phyloP scores from a whole-genome alignment of 139 green algal genomes.

The Eudorina sp. region DNA sequence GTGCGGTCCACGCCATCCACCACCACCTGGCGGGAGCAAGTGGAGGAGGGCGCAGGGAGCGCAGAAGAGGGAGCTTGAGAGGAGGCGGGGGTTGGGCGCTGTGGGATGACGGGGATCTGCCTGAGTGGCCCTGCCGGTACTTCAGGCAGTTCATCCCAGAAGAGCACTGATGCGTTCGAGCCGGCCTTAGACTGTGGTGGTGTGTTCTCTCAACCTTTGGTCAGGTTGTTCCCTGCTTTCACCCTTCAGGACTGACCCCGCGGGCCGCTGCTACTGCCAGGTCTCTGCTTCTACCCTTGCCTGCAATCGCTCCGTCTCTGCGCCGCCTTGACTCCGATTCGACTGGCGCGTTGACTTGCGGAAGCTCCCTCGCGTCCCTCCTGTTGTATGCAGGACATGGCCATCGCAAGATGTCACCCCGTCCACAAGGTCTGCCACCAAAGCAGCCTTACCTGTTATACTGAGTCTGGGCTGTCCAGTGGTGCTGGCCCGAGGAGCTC shows the following conservation, averaged over 20 bases:
- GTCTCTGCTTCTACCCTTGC: neutral
- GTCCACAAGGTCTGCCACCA: neutral
- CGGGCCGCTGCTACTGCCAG: no score
- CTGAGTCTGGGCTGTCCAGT: neutral
- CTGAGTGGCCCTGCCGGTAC: no score
- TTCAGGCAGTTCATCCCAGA: no score
- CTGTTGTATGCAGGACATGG: neutral
- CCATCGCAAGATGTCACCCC: neutral
- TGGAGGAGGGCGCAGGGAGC: no score
- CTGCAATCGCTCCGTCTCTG: conserved; percentile 37
- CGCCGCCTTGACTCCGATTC: conserved; percentile 15
- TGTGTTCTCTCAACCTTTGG: no score
- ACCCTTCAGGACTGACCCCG: no score
- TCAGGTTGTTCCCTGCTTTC: no score
- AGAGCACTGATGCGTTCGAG: no score
- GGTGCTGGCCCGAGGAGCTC: conserved; percentile 5
- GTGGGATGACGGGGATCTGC: no score
- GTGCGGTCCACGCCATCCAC: conserved; percentile 74
- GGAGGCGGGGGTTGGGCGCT: no score
- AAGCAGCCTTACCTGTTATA: neutral
- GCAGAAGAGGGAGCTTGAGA: no score
- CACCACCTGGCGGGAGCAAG: neutral
- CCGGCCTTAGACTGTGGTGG: no score
- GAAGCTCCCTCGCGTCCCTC: conserved; percentile 4
- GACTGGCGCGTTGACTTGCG: conserved; percentile 32